phyloP scores from a whole-genome alignment of 1,139 yeast species.

The Hyphopichia fennica region DNA sequence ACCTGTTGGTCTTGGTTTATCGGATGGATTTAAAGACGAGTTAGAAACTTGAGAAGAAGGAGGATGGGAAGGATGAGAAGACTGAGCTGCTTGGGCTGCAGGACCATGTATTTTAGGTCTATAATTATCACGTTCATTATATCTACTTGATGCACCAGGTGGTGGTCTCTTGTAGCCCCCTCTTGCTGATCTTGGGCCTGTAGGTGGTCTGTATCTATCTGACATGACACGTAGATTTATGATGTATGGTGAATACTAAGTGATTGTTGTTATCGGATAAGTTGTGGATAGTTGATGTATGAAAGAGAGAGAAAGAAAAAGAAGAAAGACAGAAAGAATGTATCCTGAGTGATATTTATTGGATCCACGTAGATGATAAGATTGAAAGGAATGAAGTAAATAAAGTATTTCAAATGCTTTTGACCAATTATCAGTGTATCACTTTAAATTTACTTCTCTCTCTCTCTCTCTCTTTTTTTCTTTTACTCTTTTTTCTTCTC shows the following conservation, averaged over 20 bases:
- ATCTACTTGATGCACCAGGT: conserved; percentile 12
- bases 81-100: neutral
- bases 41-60: neutral
- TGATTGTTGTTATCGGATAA: too few species aligned
- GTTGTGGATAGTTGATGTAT: too few species aligned
- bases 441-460: neutral
- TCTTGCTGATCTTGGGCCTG: conserved; percentile 29
- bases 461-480: neutral
- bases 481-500: neutral
- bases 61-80: neutral
- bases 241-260: too few species aligned
- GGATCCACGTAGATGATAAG: too few species aligned
- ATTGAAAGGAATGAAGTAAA: too few species aligned
- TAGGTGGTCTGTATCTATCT: conserved; percentile 42
- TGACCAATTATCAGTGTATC: too few species aligned
- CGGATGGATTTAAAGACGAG: neutral
- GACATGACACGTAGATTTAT: conserved; percentile 26
- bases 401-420: neutral
- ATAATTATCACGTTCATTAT: conserved; percentile 17
- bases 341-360: too few species aligned
- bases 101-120: conserved; percentile 10
- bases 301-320: too few species aligned
- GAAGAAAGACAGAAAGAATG: too few species aligned
- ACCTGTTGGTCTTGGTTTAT: neutral
- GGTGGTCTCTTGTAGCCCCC: conserved; percentile 12